A percentile compares a stretch with the other conserved stretches of the same genome.
These are phyloP conservation scores for Diutina catenulata DNA, from an alignment of 1,139 yeast genomes.

Conservation along the genomic window DNA sequence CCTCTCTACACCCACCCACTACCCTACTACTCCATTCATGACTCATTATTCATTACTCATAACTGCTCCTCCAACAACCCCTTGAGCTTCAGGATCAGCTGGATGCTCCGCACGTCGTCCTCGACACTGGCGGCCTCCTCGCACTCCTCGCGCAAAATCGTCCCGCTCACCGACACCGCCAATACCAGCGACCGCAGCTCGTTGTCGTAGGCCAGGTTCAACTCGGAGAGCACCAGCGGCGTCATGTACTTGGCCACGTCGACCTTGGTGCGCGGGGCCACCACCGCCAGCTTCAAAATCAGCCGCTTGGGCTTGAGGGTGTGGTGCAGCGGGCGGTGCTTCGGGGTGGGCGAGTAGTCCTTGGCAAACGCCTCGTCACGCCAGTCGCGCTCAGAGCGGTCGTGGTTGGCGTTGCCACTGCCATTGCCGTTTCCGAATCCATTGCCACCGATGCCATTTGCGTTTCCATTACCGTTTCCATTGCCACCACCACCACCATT, in stretches of 20 bases:
- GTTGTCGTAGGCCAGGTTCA: conserved; percentile 3
- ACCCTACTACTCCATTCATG: too few species aligned
- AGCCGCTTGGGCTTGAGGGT: conserved; percentile 30
- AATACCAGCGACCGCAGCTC: background rate
- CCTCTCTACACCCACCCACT: too few species aligned
- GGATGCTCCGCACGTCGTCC: conserved; percentile 1
- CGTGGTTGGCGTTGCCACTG: too few species aligned
- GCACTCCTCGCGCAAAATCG: background rate
- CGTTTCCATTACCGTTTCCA: too few species aligned
- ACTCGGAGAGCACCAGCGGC: conserved; percentile 3
- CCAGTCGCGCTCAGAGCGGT: too few species aligned
- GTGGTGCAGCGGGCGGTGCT: conserved; percentile 34
- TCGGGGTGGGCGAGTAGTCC: conserved; percentile 16
- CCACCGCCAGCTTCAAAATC: conserved; percentile 17
- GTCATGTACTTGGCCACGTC: background rate
- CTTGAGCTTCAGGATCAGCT: background rate
- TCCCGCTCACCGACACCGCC: background rate
- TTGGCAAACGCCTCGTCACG: background rate
- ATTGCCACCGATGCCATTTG: too few species aligned
- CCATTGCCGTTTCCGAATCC: too few species aligned
- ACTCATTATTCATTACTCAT: background rate
- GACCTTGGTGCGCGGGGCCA: background rate
- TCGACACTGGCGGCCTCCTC: background rate
- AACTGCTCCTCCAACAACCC: background rate
- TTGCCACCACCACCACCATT: too few species aligned